Base-by-base conservation (phyloP, 2,329 filamentous ascomycete genomes). In the Colletotrichum simmondsii region DNA sequence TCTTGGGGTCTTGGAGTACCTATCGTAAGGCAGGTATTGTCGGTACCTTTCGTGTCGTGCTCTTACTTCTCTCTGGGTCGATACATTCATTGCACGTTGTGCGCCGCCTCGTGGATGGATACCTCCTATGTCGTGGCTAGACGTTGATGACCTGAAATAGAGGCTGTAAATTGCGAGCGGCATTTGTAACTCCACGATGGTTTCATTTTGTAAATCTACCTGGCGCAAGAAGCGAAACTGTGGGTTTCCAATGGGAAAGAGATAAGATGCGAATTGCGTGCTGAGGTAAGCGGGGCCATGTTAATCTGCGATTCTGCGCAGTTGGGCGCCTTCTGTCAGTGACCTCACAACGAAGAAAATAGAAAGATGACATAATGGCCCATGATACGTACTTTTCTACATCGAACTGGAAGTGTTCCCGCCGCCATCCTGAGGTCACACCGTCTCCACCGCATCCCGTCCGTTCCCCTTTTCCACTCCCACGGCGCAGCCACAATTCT, bases 91-190 rank as follows among this genome's bases (percentile, higher is more conserved):
- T 35, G 6, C n/a, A 54, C n/a, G 32, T n/a, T 24, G 46, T 64
- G 49, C 24, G 42, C 42, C 42, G 42, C n/a, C n/a, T 53, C 61
- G 61, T 54, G n/a, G 5, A 57, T n/a, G 22, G 30, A 32, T 32
- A 32, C 30, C 30, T 32, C 10, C 30, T 4, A 2, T 32, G 30
- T 32, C 30, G 8, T 32, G 30, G 30, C 30, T 10, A 4, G 22
- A 26, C 16, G 5, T 35, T 12, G 7, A 35, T 24, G 22, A 32
- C 10, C 30, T 32, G 30, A 1, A 8, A 22, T 46, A n/a, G n/a
- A 7, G 16, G 46, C 24, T 30, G 46, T 65, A 64, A 65, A 71
- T 70, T 57, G 58, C 32, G 66, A 72, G 71, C 71, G 71, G 30
- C 71, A 53, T 0, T 37, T 30, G 67, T 56, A 70, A 35, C 46